phyloP scores from a whole-genome alignment of 2,329 filamentous ascomycete species.

The Sporothrix brasiliensis region DNA sequence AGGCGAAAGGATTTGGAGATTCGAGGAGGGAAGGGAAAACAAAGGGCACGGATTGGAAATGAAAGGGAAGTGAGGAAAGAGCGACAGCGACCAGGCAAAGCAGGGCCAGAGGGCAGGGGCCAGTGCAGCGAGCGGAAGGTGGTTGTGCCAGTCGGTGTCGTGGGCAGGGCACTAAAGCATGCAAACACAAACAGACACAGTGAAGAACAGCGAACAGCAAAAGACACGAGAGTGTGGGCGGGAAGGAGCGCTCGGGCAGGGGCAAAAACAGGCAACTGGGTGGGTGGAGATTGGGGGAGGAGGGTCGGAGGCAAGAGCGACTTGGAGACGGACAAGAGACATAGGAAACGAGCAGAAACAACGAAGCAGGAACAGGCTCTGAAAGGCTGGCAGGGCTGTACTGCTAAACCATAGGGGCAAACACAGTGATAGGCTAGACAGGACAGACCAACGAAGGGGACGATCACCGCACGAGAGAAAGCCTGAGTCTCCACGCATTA shows the following conservation, averaged over 20 bases:
- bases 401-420: conserved; percentile 4
- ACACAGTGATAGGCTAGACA: not conserved
- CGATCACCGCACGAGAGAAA: conserved; percentile 10
- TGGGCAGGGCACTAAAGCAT: not conserved
- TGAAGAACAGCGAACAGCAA: not conserved
- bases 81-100: conserved; percentile 9
- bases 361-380: not conserved
- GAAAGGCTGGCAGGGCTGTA: conserved; percentile 6
- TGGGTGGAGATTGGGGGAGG: conserved; percentile 18
- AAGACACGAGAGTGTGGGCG: conserved; percentile 20
- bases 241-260: conserved; percentile 22
- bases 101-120: conserved; percentile 5
- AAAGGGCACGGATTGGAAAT: not conserved
- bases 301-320: conserved; percentile 8
- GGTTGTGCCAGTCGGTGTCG: not conserved
- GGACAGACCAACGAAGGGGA: not conserved
- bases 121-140: not conserved
- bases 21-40: conserved; percentile 16
- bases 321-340: conserved; percentile 3
- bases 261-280: conserved; percentile 19
- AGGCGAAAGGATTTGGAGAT: conserved; percentile 26
- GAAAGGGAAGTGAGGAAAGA: conserved; percentile 13
- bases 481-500: not conserved
- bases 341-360: conserved; percentile 18
- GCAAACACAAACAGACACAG: not conserved